A percentile compares a stretch with the other conserved stretches of the same genome.
Conservation (phyloP, 768 basidiomycete species). For the Russula vinacea region DNA sequence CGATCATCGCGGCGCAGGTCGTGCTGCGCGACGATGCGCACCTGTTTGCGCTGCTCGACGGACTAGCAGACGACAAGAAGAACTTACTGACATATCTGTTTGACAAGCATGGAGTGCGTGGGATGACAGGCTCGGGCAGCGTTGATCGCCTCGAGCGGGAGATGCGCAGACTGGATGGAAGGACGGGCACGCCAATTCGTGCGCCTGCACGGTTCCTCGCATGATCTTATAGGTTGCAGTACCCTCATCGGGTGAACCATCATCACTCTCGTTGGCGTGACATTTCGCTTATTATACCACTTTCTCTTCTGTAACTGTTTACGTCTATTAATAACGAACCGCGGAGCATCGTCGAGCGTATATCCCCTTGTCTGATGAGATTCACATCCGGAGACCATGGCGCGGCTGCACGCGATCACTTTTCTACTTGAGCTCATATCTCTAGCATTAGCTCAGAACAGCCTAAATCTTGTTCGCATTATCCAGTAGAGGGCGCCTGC, state of each 20-base stretch:
- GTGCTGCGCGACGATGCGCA: constrained; percentile 81
- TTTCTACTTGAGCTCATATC: background rate
- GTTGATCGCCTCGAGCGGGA: constrained; percentile 75
- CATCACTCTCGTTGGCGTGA: background rate
- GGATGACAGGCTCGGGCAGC: constrained; percentile 32
- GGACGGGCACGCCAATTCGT: constrained; percentile 67
- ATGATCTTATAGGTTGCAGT: background rate
- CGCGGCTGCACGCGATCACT: background rate
- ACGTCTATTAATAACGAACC: constrained; percentile 2
- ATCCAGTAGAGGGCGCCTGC: constrained; percentile 25
- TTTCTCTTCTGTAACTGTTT: constrained; percentile 5
- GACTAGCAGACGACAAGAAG: constrained; percentile 86
- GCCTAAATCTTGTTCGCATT: constrained; percentile 16
- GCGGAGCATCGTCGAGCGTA: background rate
- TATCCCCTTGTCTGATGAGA: background rate
- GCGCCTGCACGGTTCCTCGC: background rate
- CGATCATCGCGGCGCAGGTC: constrained; percentile 80
- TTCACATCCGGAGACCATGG: background rate
- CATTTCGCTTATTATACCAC: constrained; percentile 7
- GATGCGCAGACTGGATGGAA: constrained; percentile 73
- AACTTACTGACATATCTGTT: constrained; percentile 86
- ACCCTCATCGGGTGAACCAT: background rate
- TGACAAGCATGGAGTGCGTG: constrained; percentile 79
- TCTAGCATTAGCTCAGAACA: constrained; percentile 1
- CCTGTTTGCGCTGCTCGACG: constrained; percentile 75